Evolutionary conservation across 2,329 filamentous ascomycete species (phyloP), one percentile per base, ranked within the genome.

Genomic region (Trichophyton simii): DNA sequence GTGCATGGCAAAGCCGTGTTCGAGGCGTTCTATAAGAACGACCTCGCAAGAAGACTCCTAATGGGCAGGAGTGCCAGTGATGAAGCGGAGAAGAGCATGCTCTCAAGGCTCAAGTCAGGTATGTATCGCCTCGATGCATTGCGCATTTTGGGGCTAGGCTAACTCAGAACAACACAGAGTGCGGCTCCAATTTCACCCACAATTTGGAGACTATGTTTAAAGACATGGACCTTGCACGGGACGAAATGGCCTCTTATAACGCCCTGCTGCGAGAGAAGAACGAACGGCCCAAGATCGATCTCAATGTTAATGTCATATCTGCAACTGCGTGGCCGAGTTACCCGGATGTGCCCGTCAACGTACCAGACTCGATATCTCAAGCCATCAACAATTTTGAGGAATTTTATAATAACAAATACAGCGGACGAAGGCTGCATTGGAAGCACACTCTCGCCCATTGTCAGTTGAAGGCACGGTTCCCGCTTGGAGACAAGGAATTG

Each of bases 191-290:
- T 67, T 97, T 99, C 72, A 99, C 94, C 0, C 91, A 96, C 71
- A 99, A 99, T 69, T 80, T 99, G 0, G 95, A 99, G 75, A 89
- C 92, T 65, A 99, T 99, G 94, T 99, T 99, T 79, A 96, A 95
- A 73, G 94, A 99, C 70, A 90, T 97, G 73, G 91, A 96, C 71
- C 81, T 96, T 20, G 89, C 89, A 11, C 87, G 88, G 63, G 94
- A 97, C 68, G 92, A 97, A 71, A 95, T 97, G 87, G 76, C 82
- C n/a, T 84, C 87, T 0, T 99, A 95, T 77, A 94, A 87, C 72
- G 77, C 81, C 74, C 73, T 91, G 74, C 76, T 82, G 55, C 80
- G 83, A 64, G 80, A 82, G 75, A 79, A 82, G 15, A 80, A 80
- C 59, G 81, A 81, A 60, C 83, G 80, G 62, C 73, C 79, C 4